Base-by-base conservation (phyloP, 768 basidiomycete species). In the Paxillus rubicundulus region DNA sequence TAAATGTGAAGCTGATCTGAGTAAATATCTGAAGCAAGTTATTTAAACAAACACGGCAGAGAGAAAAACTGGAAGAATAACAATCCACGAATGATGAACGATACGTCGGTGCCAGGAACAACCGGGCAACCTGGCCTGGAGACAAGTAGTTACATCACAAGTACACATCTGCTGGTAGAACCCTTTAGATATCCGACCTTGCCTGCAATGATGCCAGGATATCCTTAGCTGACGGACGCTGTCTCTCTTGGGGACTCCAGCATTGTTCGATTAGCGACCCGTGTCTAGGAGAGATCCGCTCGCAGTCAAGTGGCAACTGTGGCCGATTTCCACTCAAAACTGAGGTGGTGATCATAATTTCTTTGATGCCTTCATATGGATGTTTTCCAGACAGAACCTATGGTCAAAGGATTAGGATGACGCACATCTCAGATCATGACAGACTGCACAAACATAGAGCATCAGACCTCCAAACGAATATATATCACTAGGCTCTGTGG, bases 381-480 rank as follows among this genome's bases (percentile, higher is more conserved):
- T n/a, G 18, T 9, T 17, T 45, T 6, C 45, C 45, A 17, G 17
- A 16, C 9, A 45, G n/a, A 9, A 34, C 32, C 45, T 45, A 13
- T 33, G 2, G 28, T 5, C 3, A 27, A 24, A 4, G n/a, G 3
- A 10, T 45, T 7, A 45, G 30, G 16, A 45, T 13, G 8, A 45
- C 3, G 10, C 3, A 40, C 52, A 32, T 42, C 30, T 17, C 27
- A 45, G 13, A 32, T 36, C 47, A n/a, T 74, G 70, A 54, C 74
- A 73, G n/a, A n/a, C n/a, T 17, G 39, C 5, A 44, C 30, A 4
- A 16, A 53, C 52, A 36, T 51, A 40, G 17, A 50, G 40, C 48
- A 53, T 53, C 18, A 76, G 70, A 54, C 74, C 72, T 16, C 36
- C 53, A 27, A 54, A 54, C 17, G 53, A 54, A n/a, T 54, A 54